A percentile compares a stretch with the other conserved stretches of the same genome.
phyloP scores from a whole-genome alignment of 2,329 filamentous ascomycete genomes.

The Exophiala oligosperma region DNA sequence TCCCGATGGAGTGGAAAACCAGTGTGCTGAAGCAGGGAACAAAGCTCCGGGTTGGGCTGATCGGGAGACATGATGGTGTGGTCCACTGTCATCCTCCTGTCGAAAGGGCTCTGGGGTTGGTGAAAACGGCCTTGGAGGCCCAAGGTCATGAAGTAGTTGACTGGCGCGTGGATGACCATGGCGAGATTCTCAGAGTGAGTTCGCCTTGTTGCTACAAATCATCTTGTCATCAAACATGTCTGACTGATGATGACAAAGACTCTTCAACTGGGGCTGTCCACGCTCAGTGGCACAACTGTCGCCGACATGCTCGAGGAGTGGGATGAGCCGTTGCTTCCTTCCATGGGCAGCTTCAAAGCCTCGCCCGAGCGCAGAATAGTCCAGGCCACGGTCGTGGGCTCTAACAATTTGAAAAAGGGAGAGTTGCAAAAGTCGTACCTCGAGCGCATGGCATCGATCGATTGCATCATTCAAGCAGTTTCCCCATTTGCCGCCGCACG shows the following conservation, averaged over 20 bases:
- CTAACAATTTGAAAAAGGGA: too few relatives aligned
- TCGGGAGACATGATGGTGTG: conserved; percentile 37
- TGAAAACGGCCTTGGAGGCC: conserved; percentile 34
- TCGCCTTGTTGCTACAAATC: too few relatives aligned
- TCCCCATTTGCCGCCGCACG: conserved; percentile 38
- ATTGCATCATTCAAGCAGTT: conserved; percentile 36
- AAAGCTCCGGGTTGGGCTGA: conserved; percentile 40
- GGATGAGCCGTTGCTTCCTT: conserved; percentile 17
- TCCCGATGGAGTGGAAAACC: conserved; percentile 40
- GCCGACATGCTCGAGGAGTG: too few relatives aligned
- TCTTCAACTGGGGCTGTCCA: too few relatives aligned
- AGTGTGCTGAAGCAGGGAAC: conserved; percentile 36
- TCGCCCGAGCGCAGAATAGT: too few relatives aligned
- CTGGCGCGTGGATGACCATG: too few relatives aligned
- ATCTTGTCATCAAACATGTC: too few relatives aligned
- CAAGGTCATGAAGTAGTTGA: conserved; percentile 37
- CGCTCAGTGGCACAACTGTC: too few relatives aligned
- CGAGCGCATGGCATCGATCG: conserved; percentile 5
- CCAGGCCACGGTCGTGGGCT: too few relatives aligned
- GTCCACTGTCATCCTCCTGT: conserved; percentile 41
- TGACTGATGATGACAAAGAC: too few relatives aligned
- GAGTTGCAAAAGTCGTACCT: too few relatives aligned
- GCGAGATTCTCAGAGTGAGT: too few relatives aligned
- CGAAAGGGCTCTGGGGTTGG: conserved; percentile 35
- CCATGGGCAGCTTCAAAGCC: conserved; percentile 31